phyloP scores from a whole-genome alignment of 306 rosid species.

The Lathyrus aphaca region DNA sequence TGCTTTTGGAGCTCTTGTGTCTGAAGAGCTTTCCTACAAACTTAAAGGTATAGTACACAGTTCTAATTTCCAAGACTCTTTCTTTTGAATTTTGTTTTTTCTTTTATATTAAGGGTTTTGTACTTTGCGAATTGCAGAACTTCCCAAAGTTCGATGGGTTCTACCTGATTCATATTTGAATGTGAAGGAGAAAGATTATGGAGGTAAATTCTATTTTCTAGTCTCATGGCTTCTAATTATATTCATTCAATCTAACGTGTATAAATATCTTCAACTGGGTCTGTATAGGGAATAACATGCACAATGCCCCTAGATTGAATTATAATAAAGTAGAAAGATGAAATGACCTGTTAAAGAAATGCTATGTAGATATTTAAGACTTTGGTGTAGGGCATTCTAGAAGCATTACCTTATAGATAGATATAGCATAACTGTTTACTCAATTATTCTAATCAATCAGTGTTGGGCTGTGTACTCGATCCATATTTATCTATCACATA shows the following conservation, averaged over 20 bases:
- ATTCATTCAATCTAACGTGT: not conserved
- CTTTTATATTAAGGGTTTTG: not conserved
- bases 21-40: slow-evolving; percentile 80
- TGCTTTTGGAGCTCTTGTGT: slow-evolving; percentile 90
- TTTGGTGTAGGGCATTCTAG: not conserved
- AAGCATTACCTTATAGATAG: not conserved
- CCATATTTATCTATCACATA: too few species aligned
- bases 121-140: slow-evolving; percentile 50
- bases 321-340: not conserved
- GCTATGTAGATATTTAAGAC: not conserved
- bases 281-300: not conserved
- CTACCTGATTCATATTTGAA: slow-evolving; percentile 98
- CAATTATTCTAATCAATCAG: not conserved
- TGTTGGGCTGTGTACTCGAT: too few species aligned
- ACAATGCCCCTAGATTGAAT: too few species aligned
- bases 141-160: slow-evolving; percentile 89
- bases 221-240: slow-evolving; percentile 7
- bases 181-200: slow-evolving; percentile 88
- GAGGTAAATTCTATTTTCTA: slow-evolving; percentile 58
- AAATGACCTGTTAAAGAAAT: not conserved
- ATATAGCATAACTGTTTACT: not conserved
- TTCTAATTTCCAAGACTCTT: not conserved
- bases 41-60: slow-evolving; percentile 59
- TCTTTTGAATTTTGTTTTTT: not conserved
- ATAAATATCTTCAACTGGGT: not conserved